phyloP scores from a whole-genome alignment of 2,329 filamentous ascomycete genomes.

The Fusarium graminum region DNA sequence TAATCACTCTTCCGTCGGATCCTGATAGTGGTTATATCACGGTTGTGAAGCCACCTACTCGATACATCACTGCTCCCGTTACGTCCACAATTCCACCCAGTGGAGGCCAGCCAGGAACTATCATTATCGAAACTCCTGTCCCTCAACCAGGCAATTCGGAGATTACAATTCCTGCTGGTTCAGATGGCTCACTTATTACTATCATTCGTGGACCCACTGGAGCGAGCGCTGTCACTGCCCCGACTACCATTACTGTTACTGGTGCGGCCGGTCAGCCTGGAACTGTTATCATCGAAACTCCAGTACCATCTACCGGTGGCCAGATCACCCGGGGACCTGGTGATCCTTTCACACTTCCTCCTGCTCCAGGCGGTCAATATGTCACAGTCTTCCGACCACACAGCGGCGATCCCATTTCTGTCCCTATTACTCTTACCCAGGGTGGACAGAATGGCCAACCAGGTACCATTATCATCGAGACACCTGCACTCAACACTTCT shows the following conservation, averaged over 20 bases:
- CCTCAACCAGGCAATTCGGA: constrained; percentile 14
- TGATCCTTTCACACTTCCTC: constrained; percentile 30
- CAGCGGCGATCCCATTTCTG: constrained; percentile 34
- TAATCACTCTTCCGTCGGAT: constrained; percentile 35
- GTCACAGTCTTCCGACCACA: constrained; percentile 36
- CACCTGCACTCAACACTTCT: constrained; percentile 21
- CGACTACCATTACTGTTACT: constrained; percentile 30
- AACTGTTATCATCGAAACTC: constrained; percentile 38
- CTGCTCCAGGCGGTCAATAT: constrained; percentile 18
- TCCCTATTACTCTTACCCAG: constrained; percentile 37
- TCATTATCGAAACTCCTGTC: constrained; percentile 37
- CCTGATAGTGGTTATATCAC: constrained; percentile 36
- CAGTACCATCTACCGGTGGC: constrained; percentile 11
- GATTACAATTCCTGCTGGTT: constrained; percentile 33
- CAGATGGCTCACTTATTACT: constrained; percentile 27
- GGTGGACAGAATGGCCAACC: constrained; percentile 23
- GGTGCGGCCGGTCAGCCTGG: constrained; percentile 30
- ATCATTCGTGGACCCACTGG: constrained; percentile 35
- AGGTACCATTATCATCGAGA: constrained; percentile 37
- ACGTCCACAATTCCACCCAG: constrained; percentile 30
- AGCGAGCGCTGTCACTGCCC: constrained; percentile 18
- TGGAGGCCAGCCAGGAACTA: constrained; percentile 24
- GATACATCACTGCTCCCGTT: constrained; percentile 30
- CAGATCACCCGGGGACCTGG: constrained; percentile 12
- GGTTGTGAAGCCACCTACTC: constrained; percentile 23